Conservation (phyloP, 192 early-diverging fungal species). For the Coemansia reversa region DNA sequence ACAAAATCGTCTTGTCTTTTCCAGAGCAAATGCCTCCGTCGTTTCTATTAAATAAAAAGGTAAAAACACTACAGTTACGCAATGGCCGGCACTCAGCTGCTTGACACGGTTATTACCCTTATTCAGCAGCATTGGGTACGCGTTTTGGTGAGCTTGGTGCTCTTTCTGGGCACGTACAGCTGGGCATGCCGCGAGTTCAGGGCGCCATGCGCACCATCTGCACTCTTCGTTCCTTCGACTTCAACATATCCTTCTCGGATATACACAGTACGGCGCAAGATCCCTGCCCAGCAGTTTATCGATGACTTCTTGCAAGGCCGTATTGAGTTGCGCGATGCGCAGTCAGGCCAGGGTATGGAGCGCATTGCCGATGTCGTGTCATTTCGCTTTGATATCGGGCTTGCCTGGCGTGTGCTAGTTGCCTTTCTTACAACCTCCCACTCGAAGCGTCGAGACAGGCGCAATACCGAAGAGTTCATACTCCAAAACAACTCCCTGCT, state of each 20-base stretch:
- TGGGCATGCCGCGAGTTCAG: conserved; percentile 26
- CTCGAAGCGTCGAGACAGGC: conserved; percentile 23
- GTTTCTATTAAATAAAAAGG: background rate
- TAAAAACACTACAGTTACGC: background rate
- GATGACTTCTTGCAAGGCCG: conserved; percentile 46
- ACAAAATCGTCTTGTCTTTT: background rate
- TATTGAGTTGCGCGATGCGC: conserved; percentile 52
- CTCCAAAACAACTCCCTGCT: conserved; percentile 45
- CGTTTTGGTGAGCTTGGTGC: conserved; percentile 13
- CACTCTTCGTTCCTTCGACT: conserved; percentile 50
- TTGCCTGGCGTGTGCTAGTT: conserved; percentile 29
- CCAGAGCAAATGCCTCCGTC: background rate
- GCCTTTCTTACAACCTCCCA: conserved; percentile 26
- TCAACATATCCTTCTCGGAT: conserved; percentile 47
- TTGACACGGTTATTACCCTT: conserved; percentile 7
- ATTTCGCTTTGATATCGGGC: conserved; percentile 30
- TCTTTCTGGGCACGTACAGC: conserved; percentile 29
- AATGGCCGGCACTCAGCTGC: conserved; percentile 14
- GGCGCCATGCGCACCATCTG: conserved; percentile 32
- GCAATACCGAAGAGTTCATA: conserved; percentile 29
- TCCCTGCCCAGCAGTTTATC: conserved; percentile 42
- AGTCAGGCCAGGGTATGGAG: conserved; percentile 46
- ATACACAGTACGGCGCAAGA: conserved; percentile 43
- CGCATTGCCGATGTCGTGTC: conserved; percentile 34
- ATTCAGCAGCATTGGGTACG: conserved; percentile 27